Conservation (phyloP, 2,329 filamentous ascomycete species). For the Cladosporium sp. region DNA sequence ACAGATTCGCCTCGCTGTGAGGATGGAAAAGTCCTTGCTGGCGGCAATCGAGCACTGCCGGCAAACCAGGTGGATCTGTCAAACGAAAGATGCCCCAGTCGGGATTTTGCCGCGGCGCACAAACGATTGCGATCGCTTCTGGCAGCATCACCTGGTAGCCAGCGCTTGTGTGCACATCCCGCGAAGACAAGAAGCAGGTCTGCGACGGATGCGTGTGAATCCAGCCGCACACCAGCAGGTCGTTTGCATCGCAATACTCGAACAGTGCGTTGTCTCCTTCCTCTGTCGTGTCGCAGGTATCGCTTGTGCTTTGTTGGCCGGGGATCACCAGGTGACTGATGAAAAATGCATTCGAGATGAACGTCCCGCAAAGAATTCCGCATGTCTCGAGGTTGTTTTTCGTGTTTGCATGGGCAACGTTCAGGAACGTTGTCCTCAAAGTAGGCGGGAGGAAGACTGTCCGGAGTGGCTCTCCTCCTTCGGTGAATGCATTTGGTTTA, state of each 20-base stretch:
- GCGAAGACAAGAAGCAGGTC: slow-evolving; percentile 94
- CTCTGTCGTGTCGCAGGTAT: slow-evolving; percentile 93
- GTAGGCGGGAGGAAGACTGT: slow-evolving; percentile 79
- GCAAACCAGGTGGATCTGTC: slow-evolving; percentile 86
- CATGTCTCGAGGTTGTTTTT: slow-evolving; percentile 82
- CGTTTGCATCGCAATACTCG: slow-evolving; percentile 80
- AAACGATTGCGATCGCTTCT: slow-evolving; percentile 95
- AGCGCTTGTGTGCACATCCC: slow-evolving; percentile 88
- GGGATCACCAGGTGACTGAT: slow-evolving; percentile 84
- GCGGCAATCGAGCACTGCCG: slow-evolving; percentile 74
- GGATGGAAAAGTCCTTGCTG: slow-evolving; percentile 81
- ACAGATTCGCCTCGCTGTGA: slow-evolving; percentile 65
- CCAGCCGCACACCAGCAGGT: slow-evolving; percentile 86
- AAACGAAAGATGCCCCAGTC: slow-evolving; percentile 86
- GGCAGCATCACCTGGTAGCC: slow-evolving; percentile 96
- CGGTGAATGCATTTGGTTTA: slow-evolving; percentile 78
- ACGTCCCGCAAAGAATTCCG: slow-evolving; percentile 84
- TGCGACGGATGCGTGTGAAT: slow-evolving; percentile 97
- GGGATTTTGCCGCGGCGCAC: slow-evolving; percentile 73
- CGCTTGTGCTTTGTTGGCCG: slow-evolving; percentile 80
- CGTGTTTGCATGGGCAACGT: slow-evolving; percentile 72
- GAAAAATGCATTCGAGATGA: slow-evolving; percentile 90
- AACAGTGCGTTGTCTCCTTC: slow-evolving; percentile 67
- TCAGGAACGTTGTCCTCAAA: slow-evolving; percentile 69
- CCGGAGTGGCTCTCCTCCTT: slow-evolving; percentile 80